Evolutionary conservation across 176 grass and related monocot genomes (phyloP), one percentile per base, ranked within the genome.

Genomic region (Pontederia paniculata): DNA sequence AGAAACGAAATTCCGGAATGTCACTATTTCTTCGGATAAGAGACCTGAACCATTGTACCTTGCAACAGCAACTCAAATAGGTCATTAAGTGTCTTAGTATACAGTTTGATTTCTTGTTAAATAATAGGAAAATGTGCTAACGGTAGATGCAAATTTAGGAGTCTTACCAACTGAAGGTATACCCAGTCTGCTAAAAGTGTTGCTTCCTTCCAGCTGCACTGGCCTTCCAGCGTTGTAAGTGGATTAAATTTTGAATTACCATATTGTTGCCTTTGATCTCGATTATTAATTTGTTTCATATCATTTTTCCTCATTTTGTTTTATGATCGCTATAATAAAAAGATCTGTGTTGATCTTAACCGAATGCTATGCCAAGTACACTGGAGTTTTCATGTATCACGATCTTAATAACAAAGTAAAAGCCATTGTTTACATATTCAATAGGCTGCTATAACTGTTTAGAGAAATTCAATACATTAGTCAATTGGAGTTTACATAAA

Each of bases 1-100:
- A 60, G 73, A 72, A 68, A 81, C 76, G 47, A 57, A 23, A 76
- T 96, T 96, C 50, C 77, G 91, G 45, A 87, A 96, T 68, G 82
- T 96, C 52, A 96, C 74, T 11, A 57, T 89, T 21, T 83, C 76
- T 17, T 74, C 88, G 62, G 86, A 78, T 83, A 65, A 78, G 57
- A 89, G 82, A 52, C 91, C 91, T 44, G 82, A 89, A 67, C 86
- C 91, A 74, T 76, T 96, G 21, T 87, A 86, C 75, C 82, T 96
- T 68, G 91, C 82, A 73, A 85, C 86, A 52, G 86, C 91, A 71
- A 89, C 91, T 72, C 91, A 96, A 78, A 89, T 96, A 69, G 91
- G 91, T 78, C 67, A 42, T 15, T 12, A 17, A 50, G 42, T 21
- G 10, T 53, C 31, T 77, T 64, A 22, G 73, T 65, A 11, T 45